These are phyloP conservation scores for Fagopyrum tataricum DNA, from an alignment of 148 eudicot genomes.

Conservation along the genomic window DNA sequence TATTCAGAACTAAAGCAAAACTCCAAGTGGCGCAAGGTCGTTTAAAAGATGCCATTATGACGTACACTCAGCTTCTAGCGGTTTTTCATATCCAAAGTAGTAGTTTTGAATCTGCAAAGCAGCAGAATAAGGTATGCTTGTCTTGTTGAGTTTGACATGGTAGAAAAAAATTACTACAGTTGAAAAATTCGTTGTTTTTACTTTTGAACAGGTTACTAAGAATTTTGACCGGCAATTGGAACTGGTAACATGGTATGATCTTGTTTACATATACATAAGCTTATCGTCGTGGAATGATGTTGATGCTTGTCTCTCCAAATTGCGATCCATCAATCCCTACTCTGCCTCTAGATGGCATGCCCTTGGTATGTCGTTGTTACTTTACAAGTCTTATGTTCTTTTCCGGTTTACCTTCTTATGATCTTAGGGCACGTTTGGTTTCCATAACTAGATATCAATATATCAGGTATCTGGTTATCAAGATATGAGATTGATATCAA, in stretches of 20 bases:
- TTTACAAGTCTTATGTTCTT: not conserved
- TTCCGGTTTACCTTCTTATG: not conserved
- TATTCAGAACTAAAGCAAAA: conserved; percentile 64
- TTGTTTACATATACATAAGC: conserved; percentile 59
- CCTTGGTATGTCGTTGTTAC: conserved; percentile 35
- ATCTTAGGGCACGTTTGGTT: too few species aligned
- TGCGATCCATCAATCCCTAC: conserved; percentile 41
- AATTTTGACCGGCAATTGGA: conserved; percentile 40
- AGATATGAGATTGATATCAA: too few species aligned
- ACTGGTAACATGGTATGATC: conserved; percentile 74
- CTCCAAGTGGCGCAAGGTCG: conserved; percentile 62
- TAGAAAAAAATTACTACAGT: not conserved
- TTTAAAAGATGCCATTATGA: conserved; percentile 41
- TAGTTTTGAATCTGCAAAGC: conserved; percentile 42
- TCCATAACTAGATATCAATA: too few species aligned
- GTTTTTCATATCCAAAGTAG: conserved; percentile 46
- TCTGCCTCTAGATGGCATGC: conserved; percentile 66
- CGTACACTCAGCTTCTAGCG: conserved; percentile 61
- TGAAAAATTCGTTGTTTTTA: conserved; percentile 1
- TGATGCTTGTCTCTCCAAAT: conserved; percentile 72
- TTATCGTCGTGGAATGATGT: conserved; percentile 71
- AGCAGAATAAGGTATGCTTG: conserved; percentile 27
- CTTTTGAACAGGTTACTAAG: conserved; percentile 31
- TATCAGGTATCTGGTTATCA: too few species aligned
- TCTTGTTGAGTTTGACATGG: not conserved